These are phyloP conservation scores for Crucihimalaya himalaica DNA, from an alignment of 345 rosid species.

Conservation along the genomic window DNA sequence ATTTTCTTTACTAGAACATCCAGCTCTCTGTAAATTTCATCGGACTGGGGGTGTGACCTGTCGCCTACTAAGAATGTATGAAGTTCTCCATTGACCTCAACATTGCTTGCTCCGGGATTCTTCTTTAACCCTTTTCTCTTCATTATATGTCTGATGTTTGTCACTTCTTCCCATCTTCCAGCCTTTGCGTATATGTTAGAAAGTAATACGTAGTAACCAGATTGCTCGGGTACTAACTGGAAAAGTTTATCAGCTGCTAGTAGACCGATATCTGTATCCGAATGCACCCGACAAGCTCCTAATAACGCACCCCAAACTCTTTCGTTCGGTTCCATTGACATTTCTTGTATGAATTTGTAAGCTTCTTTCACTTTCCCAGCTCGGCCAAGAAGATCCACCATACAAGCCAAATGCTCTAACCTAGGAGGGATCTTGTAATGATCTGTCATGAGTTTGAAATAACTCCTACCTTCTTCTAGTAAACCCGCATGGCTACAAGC, in stretches of 20 bases:
- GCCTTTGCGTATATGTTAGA: conserved; percentile 82
- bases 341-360: conserved; percentile 48
- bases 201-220: conserved; percentile 68
- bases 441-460: conserved; percentile 56
- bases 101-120: conserved; percentile 65
- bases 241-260: conserved; percentile 70
- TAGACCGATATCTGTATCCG: conserved; percentile 59
- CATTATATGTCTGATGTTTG: conserved; percentile 58
- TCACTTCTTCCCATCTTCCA: conserved; percentile 72
- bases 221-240: conserved; percentile 60
- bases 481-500: conserved; percentile 81
- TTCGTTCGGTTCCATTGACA: conserved; percentile 65
- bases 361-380: conserved; percentile 70
- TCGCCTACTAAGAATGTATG: conserved; percentile 71
- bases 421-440: conserved; percentile 52
- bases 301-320: conserved; percentile 78
- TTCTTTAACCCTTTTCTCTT: conserved; percentile 60
- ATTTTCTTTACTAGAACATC: conserved; percentile 61
- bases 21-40: conserved; percentile 53
- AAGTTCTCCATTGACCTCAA: conserved; percentile 54
- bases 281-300: conserved; percentile 64
- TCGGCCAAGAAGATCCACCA: conserved; percentile 78
- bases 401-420: conserved; percentile 73
- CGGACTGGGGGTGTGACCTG: conserved; percentile 49
- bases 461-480: conserved; percentile 55